phyloP scores from a whole-genome alignment of 116 monocot genomes.

The Phalaenopsis hybrid region DNA sequence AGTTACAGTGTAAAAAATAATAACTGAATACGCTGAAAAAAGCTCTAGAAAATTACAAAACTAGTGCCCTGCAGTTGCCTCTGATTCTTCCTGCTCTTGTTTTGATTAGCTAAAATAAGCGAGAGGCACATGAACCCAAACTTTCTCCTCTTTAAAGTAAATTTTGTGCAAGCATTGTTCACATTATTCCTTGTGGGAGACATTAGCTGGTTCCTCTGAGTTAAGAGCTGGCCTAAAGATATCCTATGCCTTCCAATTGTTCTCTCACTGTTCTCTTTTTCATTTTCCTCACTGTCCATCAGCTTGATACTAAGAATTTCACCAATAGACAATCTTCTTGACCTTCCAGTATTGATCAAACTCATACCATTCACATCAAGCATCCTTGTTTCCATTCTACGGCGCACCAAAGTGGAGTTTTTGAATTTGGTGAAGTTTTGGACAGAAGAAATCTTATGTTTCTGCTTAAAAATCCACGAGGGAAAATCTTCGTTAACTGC shows the following conservation, averaged over 20 bases:
- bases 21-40: neutral
- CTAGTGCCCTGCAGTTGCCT: constrained; percentile 1
- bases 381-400: constrained; percentile 38
- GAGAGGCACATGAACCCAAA: constrained; percentile 51
- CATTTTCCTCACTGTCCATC: constrained; percentile 28
- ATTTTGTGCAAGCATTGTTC: constrained; percentile 19
- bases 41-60: neutral
- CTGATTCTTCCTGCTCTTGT: constrained; percentile 30
- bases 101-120: constrained; percentile 41
- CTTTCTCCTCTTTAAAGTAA: constrained; percentile 52
- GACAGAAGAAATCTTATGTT: constrained; percentile 34
- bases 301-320: constrained; percentile 75
- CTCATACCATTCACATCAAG: constrained; percentile 38
- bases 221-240: constrained; percentile 71
- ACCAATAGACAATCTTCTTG: constrained; percentile 66
- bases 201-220: constrained; percentile 26
- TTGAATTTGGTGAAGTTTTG: constrained; percentile 56
- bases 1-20: too few species aligned
- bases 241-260: constrained; percentile 16
- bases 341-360: constrained; percentile 13
- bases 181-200: constrained; percentile 20
- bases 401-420: constrained; percentile 23
- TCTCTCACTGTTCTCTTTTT: constrained; percentile 11
- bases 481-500: constrained; percentile 41
- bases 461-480: constrained; percentile 49